phyloP scores from a whole-genome alignment of 2,329 filamentous ascomycete genomes.

The Mycocentrospora acerina region DNA sequence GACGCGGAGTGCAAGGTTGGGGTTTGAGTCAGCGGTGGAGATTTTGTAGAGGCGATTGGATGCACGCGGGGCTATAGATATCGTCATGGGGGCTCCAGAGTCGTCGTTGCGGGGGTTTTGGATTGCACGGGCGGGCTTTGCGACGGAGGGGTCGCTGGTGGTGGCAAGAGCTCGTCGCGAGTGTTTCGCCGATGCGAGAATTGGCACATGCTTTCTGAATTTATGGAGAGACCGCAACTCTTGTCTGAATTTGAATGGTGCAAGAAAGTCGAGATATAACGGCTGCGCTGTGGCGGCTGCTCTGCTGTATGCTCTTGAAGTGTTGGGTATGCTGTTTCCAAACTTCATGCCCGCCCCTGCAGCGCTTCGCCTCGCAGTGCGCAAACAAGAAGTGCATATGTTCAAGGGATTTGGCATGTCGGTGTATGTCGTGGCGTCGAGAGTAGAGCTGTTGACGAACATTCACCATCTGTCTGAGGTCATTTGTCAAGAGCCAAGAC shows the following conservation, averaged over 20 bases:
- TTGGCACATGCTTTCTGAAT: no score
- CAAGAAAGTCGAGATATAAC: conserved; percentile 36
- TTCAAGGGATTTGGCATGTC: conserved; percentile 29
- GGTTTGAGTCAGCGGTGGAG: conserved; percentile 59
- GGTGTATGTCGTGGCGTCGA: conserved; percentile 3
- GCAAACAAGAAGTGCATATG: conserved; percentile 36
- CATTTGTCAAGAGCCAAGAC: conserved; percentile 11
- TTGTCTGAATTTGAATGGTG: conserved; percentile 16
- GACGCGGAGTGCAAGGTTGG: conserved; percentile 82
- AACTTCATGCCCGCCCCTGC: background rate
- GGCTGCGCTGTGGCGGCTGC: conserved; percentile 24
- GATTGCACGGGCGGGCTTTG: conserved; percentile 39
- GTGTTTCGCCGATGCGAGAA: conserved; percentile 32
- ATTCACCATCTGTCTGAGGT: conserved; percentile 11
- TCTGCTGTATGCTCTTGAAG: conserved; percentile 23
- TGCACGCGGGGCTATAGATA: conserved; percentile 83
- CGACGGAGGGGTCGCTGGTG: conserved; percentile 19
- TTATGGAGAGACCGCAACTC: background rate
- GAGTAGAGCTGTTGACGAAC: conserved; percentile 1
- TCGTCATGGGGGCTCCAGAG: conserved; percentile 77
- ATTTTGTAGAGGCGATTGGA: conserved; percentile 68
- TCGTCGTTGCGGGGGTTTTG: conserved; percentile 78
- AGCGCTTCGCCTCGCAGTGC: conserved; percentile 16
- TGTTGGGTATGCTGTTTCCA: conserved; percentile 3
- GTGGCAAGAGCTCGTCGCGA: conserved; percentile 38